These are phyloP conservation scores for Choanephora cucurbitarum DNA, from an alignment of 371 early-diverging fungal species.

Conservation along the genomic window DNA sequence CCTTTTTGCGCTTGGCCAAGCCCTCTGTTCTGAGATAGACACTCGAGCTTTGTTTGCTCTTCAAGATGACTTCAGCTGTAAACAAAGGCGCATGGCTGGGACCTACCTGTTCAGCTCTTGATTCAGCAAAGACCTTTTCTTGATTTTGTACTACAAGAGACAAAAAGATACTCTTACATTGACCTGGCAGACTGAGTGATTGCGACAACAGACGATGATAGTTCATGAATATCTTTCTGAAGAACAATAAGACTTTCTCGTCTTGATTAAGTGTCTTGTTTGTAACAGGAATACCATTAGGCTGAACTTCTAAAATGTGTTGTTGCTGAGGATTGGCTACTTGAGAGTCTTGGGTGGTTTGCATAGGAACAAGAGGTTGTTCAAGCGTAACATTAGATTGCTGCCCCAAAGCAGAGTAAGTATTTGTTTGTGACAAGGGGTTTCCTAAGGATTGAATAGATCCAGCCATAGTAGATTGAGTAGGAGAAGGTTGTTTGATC, in stretches of 20 bases:
- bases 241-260: not conserved
- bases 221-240: not conserved
- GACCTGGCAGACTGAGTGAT: conserved; percentile 2
- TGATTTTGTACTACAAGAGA: conserved; percentile 6
- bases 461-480: not conserved
- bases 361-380: not conserved
- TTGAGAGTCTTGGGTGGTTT: not conserved
- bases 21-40: conserved; percentile 5
- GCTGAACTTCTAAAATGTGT: not conserved
- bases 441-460: not conserved
- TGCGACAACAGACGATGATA: not conserved
- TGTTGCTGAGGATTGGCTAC: not conserved
- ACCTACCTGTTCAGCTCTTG: conserved; percentile 2
- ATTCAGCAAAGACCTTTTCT: not conserved
- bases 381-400: no score
- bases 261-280: not conserved
- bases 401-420: no score
- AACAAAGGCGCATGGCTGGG: conserved; percentile 9
- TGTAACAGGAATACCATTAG: not conserved
- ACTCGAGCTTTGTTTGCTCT: not conserved
- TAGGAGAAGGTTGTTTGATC: not conserved
- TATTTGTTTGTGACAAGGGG: no score
- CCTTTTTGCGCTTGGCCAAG: conserved; percentile 5
- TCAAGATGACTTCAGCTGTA: not conserved
- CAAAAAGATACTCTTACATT: conserved; percentile 12